Evolutionary conservation across 108 stramenopile species (phyloP), one percentile per base, ranked within the genome.

Genomic region (Pseudonitzschia multistriata): DNA sequence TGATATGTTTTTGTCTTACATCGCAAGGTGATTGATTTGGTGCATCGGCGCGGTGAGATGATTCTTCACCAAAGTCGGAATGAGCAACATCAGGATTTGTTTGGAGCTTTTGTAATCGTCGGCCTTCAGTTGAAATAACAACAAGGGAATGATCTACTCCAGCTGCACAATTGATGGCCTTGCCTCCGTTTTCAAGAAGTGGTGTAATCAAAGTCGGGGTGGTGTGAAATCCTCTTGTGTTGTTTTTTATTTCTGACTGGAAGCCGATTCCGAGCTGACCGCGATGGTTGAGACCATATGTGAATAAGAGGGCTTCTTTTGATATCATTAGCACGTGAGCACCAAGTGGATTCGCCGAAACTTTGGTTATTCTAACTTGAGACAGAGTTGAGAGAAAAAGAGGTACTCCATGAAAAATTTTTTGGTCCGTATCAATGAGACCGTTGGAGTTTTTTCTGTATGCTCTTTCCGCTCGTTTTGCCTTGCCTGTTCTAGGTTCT

Each of bases 111-210:
- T 76, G 72, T 22, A 84, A 24, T 19, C 85, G 70, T 47, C 82
- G 40, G 22, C 78, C 82, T 57, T 89, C 88, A 45, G 89, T 93
- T 66, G 73, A 50, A 11, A 93, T 87, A 6, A 88, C 85, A 1
- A 93, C 89, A 2, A 93, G 68, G 19, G 88, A 89, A 55, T 93
- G 86, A 60, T 89, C 81, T 3, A 91, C 73, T 30, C 92, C 92
- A 5, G 92, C 92, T 25, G 89, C 89, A 73, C 88, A 89, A 35
- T 79, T 49, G 24, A 91, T 81, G 19, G 88, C 80, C 59, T 93
- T 93, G 19, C 92, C 92, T 25, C 89, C 92, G 57, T 88, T 88
- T 67, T 93, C 88, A 21, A 93, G 75, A 28, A 93, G 71, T 29
- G 92, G 85, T 29, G 89, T 93, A 34, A 93, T 79, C 49, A 93